Evolutionary conservation across 257 asterid species (phyloP), one percentile per base, ranked within the genome.

Genomic region (Gentiana dahurica): DNA sequence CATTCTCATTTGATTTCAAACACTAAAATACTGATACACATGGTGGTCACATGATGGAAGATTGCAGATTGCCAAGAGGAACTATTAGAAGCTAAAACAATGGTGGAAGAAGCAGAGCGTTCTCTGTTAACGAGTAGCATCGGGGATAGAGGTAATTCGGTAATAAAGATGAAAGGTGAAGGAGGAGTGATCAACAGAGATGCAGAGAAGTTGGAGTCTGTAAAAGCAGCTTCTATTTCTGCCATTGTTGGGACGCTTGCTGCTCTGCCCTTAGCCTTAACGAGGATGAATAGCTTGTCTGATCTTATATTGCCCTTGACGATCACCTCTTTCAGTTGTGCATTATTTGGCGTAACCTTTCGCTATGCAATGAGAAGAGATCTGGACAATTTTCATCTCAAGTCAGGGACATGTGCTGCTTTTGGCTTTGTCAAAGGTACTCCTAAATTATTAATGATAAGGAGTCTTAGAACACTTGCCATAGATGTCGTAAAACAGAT

Each of bases 11-110:
- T 33, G 51, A 41, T 2, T 13, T 53, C 8, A 0, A 2, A 37
- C 49, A 24, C 54, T 2, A 33, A 7, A 7, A 48, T 54, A 45
- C 50, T 55, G 55, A 24, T 24, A 24, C 24, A 24, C 51, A n/a
- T 54, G 2, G 9, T 10, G 53, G 12, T 53, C 33, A 3, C 8
- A 35, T 47, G 2, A 51, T 60, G 74, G 58, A 62, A 91, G 98
- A 91, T 91, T 68, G 94, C 82, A 79, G 98, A 83, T 71, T 85
- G 93, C 75, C 97, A 88, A 74, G 85, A 69, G 66, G 97, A 85
- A 56, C 85, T 91, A 66, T 71, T 66, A 37, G 93, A 87, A 72
- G 98, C 98, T 59, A 79, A 71, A 80, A 71, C 66, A 12, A 85
- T 83, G 97, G 68, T 83, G 53, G 93, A 85, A 75, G 85, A 87